Base-by-base conservation (phyloP, 148 eudicot genomes). In the Agrostemma githago region DNA sequence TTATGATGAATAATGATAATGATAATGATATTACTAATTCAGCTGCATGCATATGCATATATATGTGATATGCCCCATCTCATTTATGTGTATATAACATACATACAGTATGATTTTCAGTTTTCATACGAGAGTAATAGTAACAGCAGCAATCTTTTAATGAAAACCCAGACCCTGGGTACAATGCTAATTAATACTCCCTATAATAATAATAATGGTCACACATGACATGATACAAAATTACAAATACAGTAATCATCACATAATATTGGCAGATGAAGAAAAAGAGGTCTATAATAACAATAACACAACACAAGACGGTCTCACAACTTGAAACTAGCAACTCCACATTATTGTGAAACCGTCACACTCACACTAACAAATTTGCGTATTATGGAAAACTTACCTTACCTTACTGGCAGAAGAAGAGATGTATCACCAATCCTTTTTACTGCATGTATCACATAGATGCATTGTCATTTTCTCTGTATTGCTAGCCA, bases 341-440 rank as follows among this genome's bases (percentile, higher is more conserved):
- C 1, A 26, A 26, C 34, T 26, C 1, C 34, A 26, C 34, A 26
- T 26, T 56, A 17, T 17, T 5, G 2, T 5, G 20, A 17, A n/a
- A 21, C 20, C 7, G 20, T 21, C 19, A 65, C 12, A n/a, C n/a
- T n/a, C n/a, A n/a, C n/a, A 37, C 4, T 26, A 21, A 2, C 16
- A 14, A 68, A 44, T 59, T 26, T 26, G 34, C 34, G 19, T 6
- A 58, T 17, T 48, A 48, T 17, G 40, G 14, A 60, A 37, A 64
- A 75, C 72, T 41, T 75, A 75, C 78, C 78, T 59, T 26, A 26
- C 34, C 34, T n/a, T 66, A 11, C 53, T 40, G 34, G 8, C 42
- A n/a, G 71, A 26, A 26, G 34, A 26, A 26, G 34, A 26, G 34
- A 26, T 26, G n/a, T 38, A 37, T n/a, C 19, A 71, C 59, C 64